Evolutionary conservation across 1,139 yeast genomes (phyloP), one percentile per base, ranked within the genome.

Genomic region (Kodamaea fungicola): DNA sequence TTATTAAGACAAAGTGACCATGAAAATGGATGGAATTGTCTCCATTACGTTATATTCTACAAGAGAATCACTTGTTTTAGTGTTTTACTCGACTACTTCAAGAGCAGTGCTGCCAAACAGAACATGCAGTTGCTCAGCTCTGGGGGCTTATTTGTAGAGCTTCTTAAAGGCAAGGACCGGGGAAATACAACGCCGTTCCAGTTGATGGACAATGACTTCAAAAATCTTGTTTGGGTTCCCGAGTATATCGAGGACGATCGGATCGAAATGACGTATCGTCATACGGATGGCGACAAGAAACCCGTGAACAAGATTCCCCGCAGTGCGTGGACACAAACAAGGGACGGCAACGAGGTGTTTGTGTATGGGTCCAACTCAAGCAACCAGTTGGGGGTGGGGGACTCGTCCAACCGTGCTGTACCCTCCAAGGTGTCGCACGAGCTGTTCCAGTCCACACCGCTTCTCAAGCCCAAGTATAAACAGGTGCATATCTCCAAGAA

Each of bases 1-100:
- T 43, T 80, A 32, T 45, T 80, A 2, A 49, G 55, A 8, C 55
- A 73, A 1, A 61, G 67, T 2, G 97, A 90, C 55, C 67, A 66
- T 40, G 97, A 90, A 57, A 87, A 78, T 52, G 87, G 89, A 1
- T 89, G 95, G 85, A 84, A 87, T 29, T 79, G 89, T 24, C 64
- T 89, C 31, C 97, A 90, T 58, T 76, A 77, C 49, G 80, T 80
- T 30, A 67, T 83, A 30, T 78, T 67, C 49, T 62, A 69, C 53
- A 88, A 84, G 42, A 71, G 80, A 40, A 57, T 84, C 22, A 54
- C 74, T 7, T 76, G 83, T 51, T 80, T 83, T 9, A 74, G 69
- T 44, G 60, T 67, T 9, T 54, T 83, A 32, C 54, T 79, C 35
- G 74, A 69, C 12, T 55, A 52, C 42, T 51, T 64, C 28, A 53